phyloP scores from a whole-genome alignment of 495 filamentous ascomycete species.

The Aspergillus cristatus region DNA sequence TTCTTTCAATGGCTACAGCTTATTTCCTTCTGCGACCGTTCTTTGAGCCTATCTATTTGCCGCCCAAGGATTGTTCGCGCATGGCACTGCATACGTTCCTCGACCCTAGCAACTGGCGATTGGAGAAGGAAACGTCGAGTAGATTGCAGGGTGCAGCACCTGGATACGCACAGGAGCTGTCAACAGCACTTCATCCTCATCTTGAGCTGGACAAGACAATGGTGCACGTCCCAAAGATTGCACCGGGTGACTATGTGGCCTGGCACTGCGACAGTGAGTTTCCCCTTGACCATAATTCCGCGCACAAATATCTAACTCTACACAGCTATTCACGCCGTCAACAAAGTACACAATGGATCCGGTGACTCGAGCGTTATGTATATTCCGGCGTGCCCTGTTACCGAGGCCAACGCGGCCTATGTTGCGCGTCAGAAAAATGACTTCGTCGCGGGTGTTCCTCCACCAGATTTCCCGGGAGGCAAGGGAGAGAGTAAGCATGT shows the following conservation, averaged over 20 bases:
- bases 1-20: constrained; percentile 52
- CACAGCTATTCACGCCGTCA: constrained; percentile 44
- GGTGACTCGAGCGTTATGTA: constrained; percentile 64
- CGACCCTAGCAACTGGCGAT: not conserved
- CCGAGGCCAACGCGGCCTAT: constrained; percentile 53
- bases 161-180: constrained; percentile 60
- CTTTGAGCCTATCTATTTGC: constrained; percentile 48
- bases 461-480: constrained; percentile 63
- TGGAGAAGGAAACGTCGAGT: not conserved
- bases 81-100: constrained; percentile 2
- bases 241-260: constrained; percentile 68
- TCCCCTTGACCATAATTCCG: constrained; percentile 15
- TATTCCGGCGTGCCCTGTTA: constrained; percentile 65
- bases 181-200: constrained; percentile 55
- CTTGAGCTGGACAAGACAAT: constrained; percentile 53
- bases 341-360: constrained; percentile 52
- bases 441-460: constrained; percentile 33
- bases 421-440: constrained; percentile 48
- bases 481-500: constrained; percentile 13
- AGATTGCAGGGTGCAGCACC: constrained; percentile 53
- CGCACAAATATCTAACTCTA: constrained; percentile 28
- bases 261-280: constrained; percentile 62
- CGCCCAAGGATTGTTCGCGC: not conserved
- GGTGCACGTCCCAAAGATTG: constrained; percentile 59
- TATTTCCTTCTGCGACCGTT: constrained; percentile 68